phyloP scores from a whole-genome alignment of 352 stramenopile genomes.

The Phytophthora citrophthora region DNA sequence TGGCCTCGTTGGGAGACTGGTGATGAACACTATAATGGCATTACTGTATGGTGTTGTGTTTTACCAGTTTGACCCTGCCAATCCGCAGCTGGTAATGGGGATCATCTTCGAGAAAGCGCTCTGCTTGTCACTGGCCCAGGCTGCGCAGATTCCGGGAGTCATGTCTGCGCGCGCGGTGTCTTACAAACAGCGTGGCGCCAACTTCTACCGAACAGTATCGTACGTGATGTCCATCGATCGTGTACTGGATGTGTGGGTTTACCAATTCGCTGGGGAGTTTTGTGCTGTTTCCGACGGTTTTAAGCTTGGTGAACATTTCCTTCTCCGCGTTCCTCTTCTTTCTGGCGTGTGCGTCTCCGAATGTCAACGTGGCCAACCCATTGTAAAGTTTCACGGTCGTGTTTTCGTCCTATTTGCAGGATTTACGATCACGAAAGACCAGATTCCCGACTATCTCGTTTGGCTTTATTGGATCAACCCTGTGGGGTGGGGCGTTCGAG shows the following conservation, averaged over 20 bases:
- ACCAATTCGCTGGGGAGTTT: slow-evolving; percentile 31
- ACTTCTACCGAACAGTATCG: slow-evolving; percentile 46
- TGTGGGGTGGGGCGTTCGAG: slow-evolving; percentile 49
- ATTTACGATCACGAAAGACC: slow-evolving; percentile 41
- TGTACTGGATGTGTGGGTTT: slow-evolving; percentile 71
- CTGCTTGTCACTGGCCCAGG: slow-evolving; percentile 62
- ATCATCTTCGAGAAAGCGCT: slow-evolving; percentile 81
- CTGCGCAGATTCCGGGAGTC: slow-evolving; percentile 40
- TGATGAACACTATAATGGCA: slow-evolving; percentile 47
- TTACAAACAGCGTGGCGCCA: slow-evolving; percentile 47
- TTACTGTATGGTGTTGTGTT: slow-evolving; percentile 46
- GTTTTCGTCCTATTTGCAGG: slow-evolving; percentile 53
- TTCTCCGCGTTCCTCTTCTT: slow-evolving; percentile 59
- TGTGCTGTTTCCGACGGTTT: slow-evolving; percentile 44
- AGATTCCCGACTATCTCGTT: slow-evolving; percentile 50
- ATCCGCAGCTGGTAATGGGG: slow-evolving; percentile 57
- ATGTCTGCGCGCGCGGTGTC: slow-evolving; percentile 43
- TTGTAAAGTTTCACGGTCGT: slow-evolving; percentile 37
- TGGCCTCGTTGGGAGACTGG: slow-evolving; percentile 40
- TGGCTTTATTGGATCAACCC: slow-evolving; percentile 71
- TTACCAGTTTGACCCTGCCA: slow-evolving; percentile 42
- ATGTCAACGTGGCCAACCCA: slow-evolving; percentile 48
- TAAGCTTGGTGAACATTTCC: slow-evolving; percentile 50
- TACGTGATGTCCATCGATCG: slow-evolving; percentile 48
- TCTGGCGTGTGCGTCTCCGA: slow-evolving; percentile 36